Evolutionary conservation across 495 filamentous ascomycete species (phyloP).

Genomic region (Glutinoglossum americanum): DNA sequence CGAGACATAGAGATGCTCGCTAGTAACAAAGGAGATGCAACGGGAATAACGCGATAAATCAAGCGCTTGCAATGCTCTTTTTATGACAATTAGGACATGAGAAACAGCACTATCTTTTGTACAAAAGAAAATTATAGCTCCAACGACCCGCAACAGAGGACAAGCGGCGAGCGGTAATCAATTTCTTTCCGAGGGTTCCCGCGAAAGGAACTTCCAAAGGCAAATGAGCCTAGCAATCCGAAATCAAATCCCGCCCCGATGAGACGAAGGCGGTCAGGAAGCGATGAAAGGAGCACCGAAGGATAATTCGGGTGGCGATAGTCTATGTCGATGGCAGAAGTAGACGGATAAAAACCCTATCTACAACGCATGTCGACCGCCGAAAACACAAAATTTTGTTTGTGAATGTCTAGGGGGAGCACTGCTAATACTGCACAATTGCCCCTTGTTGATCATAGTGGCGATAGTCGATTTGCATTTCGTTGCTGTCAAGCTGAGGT

Average conservation of each 20-base stretch:
- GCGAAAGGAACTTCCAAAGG: not conserved
- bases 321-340: not conserved
- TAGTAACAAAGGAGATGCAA: constrained; percentile 1
- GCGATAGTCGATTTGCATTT: not conserved
- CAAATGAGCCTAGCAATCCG: not conserved
- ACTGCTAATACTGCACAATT: not conserved
- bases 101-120: not conserved
- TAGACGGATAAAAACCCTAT: not conserved
- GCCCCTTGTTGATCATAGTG: not conserved
- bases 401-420: not conserved
- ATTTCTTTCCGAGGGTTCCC: not conserved
- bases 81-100: not conserved
- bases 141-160: not conserved
- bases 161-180: not conserved
- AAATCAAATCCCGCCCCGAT: not conserved
- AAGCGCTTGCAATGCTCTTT: constrained; percentile 1
- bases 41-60: not conserved
- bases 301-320: not conserved
- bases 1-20: not conserved
- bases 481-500: not conserved
- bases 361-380: not conserved
- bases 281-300: not conserved
- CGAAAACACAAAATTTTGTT: not conserved
- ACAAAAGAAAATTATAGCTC: constrained; percentile 1
- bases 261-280: not conserved